phyloP scores from a whole-genome alignment of 2,329 filamentous ascomycete species.

The Colletotrichum spaethianum region DNA sequence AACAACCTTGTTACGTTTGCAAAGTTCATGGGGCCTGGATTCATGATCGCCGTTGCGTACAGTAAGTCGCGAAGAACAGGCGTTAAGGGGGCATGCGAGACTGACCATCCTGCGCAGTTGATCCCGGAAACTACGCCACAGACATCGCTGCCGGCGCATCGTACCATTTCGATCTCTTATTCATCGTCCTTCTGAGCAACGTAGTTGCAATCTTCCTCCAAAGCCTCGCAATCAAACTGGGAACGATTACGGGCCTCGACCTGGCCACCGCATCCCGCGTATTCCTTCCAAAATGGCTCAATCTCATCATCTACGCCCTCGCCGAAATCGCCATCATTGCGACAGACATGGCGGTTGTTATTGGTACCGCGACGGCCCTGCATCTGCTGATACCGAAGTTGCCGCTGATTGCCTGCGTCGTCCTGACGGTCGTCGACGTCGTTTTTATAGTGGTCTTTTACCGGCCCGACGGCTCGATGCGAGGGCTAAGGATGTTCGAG shows the following conservation, averaged over 20 bases:
- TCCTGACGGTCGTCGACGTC: conserved; percentile 77
- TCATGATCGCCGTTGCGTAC: conserved; percentile 74
- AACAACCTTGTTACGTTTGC: conserved; percentile 20
- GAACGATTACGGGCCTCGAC: conserved; percentile 77
- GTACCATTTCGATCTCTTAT: conserved; percentile 76
- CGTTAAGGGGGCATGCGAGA: background rate
- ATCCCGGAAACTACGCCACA: conserved; percentile 78
- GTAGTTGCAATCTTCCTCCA: conserved; percentile 81
- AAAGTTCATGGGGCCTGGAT: conserved; percentile 73
- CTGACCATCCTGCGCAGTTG: conserved; percentile 54
- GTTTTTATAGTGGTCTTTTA: conserved; percentile 79
- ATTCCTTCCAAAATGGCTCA: conserved; percentile 77
- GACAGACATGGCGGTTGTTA: conserved; percentile 81
- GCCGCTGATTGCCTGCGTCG: conserved; percentile 77
- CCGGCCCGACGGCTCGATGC: conserved; percentile 70
- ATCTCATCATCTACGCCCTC: conserved; percentile 71
- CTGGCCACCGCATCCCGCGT: conserved; percentile 77
- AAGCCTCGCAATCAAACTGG: conserved; percentile 77
- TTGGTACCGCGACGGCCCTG: conserved; percentile 79
- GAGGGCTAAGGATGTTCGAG: conserved; percentile 73
- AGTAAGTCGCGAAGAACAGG: conserved; percentile 55
- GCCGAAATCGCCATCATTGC: conserved; percentile 79
- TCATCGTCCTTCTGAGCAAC: conserved; percentile 78
- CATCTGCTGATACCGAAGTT: conserved; percentile 75
- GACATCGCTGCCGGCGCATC: conserved; percentile 78